Evolutionary conservation across 2,329 filamentous ascomycete genomes (phyloP).

Genomic region (Sordariomycetes sp.): DNA sequence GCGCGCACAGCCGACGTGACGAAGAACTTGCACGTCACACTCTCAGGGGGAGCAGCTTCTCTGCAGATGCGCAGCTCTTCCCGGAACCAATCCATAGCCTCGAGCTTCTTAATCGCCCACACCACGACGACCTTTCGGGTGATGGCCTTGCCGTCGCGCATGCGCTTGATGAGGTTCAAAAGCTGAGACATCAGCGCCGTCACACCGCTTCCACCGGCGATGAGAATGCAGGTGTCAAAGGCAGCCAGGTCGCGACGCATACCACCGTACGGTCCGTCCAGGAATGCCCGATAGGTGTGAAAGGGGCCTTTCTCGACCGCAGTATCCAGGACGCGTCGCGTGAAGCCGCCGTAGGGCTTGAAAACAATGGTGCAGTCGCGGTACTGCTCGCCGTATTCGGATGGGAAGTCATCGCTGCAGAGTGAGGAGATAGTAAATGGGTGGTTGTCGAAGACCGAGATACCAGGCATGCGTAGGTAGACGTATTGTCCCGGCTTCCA

Average conservation of each 20-base stretch:
- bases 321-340: slow-evolving; percentile 71
- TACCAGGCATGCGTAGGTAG: slow-evolving; percentile 87
- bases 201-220: slow-evolving; percentile 90
- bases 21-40: slow-evolving; percentile 90
- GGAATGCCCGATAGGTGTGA: slow-evolving; percentile 83
- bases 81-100: slow-evolving; percentile 96
- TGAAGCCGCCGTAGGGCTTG: slow-evolving; percentile 86
- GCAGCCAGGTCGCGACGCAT: slow-evolving; percentile 85
- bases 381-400: slow-evolving; percentile 80
- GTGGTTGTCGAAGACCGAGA: slow-evolving; percentile 85
- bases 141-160: slow-evolving; percentile 89
- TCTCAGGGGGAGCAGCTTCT: slow-evolving; percentile 78
- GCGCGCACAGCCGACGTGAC: slow-evolving; percentile 60
- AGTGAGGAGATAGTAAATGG: slow-evolving; percentile 92
- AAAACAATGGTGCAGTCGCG: slow-evolving; percentile 88
- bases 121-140: slow-evolving; percentile 85
- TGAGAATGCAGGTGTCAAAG: slow-evolving; percentile 87
- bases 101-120: slow-evolving; percentile 86
- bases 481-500: slow-evolving; percentile 95
- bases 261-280: slow-evolving; percentile 91
- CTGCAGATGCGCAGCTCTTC: slow-evolving; percentile 89
- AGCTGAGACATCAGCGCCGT: slow-evolving; percentile 89
- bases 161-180: slow-evolving; percentile 88
- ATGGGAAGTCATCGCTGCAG: slow-evolving; percentile 88
- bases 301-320: slow-evolving; percentile 80